Conservation (phyloP, 179 eudicot genomes). For the Pouteria campechiana region DNA sequence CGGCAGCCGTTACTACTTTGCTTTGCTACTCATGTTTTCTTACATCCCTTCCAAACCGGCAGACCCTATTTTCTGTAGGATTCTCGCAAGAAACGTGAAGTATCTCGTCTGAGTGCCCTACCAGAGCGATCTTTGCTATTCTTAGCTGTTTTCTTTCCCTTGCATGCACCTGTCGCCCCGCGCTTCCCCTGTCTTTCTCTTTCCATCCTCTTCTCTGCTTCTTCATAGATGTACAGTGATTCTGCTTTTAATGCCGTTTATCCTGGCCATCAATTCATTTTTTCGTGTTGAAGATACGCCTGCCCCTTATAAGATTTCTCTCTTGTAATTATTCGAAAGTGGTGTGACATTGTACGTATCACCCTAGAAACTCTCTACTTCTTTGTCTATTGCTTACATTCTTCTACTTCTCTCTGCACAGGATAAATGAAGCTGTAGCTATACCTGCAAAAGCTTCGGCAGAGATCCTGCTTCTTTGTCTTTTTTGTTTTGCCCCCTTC, state of each 20-base stretch:
- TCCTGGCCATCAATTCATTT: too few relatives aligned
- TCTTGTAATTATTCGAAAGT: too few relatives aligned
- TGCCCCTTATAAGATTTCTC: too few relatives aligned
- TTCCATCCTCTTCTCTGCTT: not conserved
- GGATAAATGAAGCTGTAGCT: constrained; percentile 1
- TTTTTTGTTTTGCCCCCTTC: not conserved
- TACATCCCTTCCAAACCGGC: not conserved
- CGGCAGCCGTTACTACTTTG: too few relatives aligned
- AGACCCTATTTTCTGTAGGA: not conserved
- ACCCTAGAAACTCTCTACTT: too few relatives aligned
- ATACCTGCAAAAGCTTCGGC: not conserved
- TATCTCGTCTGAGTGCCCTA: constrained; percentile 1
- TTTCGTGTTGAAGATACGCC: too few relatives aligned
- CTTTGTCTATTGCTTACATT: too few relatives aligned
- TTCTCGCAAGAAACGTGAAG: constrained; percentile 3
- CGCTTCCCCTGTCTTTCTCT: not conserved
- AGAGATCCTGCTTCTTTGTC: too few relatives aligned
- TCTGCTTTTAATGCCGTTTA: not conserved
- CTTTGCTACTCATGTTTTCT: not conserved
- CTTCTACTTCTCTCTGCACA: not conserved
- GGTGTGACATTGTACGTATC: too few relatives aligned
- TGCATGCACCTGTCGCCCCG: too few relatives aligned
- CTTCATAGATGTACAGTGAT: too few relatives aligned
- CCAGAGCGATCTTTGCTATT: not conserved
- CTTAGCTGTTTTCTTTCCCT: too few relatives aligned